phyloP scores from a whole-genome alignment of 768 basidiomycete genomes.

The Leccinum barrowsii region DNA sequence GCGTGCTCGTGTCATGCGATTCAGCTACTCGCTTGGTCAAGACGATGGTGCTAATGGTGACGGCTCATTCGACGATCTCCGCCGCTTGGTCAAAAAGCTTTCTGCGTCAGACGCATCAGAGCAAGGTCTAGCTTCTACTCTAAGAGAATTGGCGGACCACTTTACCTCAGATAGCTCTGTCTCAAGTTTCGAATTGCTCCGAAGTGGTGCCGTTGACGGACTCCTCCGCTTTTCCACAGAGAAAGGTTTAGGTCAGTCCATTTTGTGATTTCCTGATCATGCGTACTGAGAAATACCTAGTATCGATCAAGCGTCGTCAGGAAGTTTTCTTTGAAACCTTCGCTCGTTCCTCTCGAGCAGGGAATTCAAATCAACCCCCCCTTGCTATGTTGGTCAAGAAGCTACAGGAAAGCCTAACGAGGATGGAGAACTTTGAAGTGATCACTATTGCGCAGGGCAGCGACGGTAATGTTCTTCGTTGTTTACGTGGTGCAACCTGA shows the following conservation, averaged over 20 bases:
- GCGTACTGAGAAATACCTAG: constrained; percentile 37
- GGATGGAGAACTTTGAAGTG: constrained; percentile 96
- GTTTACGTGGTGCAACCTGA: constrained; percentile 5
- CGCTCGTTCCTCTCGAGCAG: constrained; percentile 46
- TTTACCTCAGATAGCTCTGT: constrained; percentile 78
- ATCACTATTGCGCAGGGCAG: constrained; percentile 79
- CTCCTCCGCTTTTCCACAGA: constrained; percentile 80
- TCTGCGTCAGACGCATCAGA: constrained; percentile 54
- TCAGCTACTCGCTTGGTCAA: constrained; percentile 67
- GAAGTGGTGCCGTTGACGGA: constrained; percentile 90
- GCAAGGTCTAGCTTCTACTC: constrained; percentile 53
- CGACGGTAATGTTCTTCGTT: constrained; percentile 52
- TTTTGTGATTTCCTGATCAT: not conserved
- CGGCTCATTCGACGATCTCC: constrained; percentile 60
- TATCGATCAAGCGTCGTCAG: constrained; percentile 60
- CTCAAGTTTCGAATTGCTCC: constrained; percentile 92
- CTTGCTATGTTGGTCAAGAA: constrained; percentile 88
- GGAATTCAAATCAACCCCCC: constrained; percentile 48
- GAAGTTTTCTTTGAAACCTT: constrained; percentile 81
- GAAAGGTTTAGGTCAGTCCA: constrained; percentile 36
- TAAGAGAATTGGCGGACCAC: constrained; percentile 74
- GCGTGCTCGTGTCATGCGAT: constrained; percentile 85
- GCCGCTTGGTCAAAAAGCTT: constrained; percentile 63
- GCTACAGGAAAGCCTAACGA: constrained; percentile 89
- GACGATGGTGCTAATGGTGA: constrained; percentile 52